Percentiles rank a stretch among this genome's conserved stretches.
phyloP scores from a whole-genome alignment of 2,329 filamentous ascomycete genomes.

The Aureobasidium sp. region DNA sequence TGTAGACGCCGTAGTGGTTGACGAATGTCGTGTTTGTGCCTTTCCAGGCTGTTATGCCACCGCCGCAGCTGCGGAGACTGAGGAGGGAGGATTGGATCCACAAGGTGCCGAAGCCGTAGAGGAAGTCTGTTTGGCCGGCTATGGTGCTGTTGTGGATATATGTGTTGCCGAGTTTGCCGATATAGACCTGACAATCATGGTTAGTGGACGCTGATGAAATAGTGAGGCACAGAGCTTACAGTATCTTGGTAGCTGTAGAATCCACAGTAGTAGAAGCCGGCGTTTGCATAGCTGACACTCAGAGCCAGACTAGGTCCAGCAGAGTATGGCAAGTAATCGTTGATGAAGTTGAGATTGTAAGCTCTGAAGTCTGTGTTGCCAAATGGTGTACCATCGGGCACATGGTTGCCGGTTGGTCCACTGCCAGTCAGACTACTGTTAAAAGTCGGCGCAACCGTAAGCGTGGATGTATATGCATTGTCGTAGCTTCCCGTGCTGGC shows the following conservation, averaged over 20 bases:
- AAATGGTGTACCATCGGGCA: constrained; percentile 54
- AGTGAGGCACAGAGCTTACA: constrained; percentile 19
- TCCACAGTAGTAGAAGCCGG: constrained; percentile 58
- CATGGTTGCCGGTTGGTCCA: constrained; percentile 53
- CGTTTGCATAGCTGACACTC: constrained; percentile 54
- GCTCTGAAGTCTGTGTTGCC: constrained; percentile 55
- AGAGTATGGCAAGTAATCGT: constrained; percentile 46
- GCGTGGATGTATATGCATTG: constrained; percentile 54
- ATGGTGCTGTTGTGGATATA: constrained; percentile 55
- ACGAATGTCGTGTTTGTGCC: constrained; percentile 56
- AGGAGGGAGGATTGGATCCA: constrained; percentile 51
- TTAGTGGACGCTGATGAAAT: not conserved
- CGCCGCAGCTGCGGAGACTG: constrained; percentile 52
- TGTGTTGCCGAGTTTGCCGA: constrained; percentile 58
- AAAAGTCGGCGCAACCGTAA: constrained; percentile 56
- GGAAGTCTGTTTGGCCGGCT: constrained; percentile 59
- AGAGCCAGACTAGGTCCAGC: constrained; percentile 53
- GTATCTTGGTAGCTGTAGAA: constrained; percentile 64
- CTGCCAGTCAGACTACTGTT: constrained; percentile 54
- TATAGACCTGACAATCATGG: constrained; percentile 41
- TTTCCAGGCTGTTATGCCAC: constrained; percentile 63
- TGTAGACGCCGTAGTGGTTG: constrained; percentile 61
- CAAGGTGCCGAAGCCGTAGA: constrained; percentile 60
- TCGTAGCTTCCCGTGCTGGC: constrained; percentile 39
- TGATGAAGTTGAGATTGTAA: constrained; percentile 60